phyloP scores from a whole-genome alignment of 306 rosid genomes.

The Begonia peltatifolia region DNA sequence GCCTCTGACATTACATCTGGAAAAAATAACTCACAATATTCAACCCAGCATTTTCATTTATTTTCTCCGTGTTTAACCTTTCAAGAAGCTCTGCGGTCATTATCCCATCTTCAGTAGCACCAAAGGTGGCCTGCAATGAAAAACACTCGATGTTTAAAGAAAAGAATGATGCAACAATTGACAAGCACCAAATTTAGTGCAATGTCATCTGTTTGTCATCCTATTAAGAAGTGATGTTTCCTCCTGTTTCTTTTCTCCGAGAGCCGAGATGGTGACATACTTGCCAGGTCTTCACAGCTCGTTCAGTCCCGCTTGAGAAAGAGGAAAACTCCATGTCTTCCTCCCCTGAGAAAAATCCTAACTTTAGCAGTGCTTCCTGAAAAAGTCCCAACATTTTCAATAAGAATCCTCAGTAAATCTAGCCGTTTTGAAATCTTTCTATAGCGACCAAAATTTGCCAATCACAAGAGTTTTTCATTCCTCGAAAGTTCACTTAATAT shows the following conservation, averaged over 20 bases:
- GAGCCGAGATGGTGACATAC: constrained; percentile 27
- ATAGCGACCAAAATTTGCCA: not conserved
- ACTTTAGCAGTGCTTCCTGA: constrained; percentile 60
- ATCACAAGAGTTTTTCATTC: constrained; percentile 3
- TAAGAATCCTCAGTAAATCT: not conserved
- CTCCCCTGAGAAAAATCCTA: constrained; percentile 88
- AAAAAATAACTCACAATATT: not conserved
- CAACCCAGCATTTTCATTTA: constrained; percentile 15
- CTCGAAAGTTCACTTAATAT: not conserved
- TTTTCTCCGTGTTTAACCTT: constrained; percentile 26
- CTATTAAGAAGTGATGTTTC: no score
- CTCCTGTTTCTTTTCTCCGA: no score
- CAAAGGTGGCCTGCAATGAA: constrained; percentile 47
- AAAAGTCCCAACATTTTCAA: constrained; percentile 5
- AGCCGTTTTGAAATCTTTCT: not conserved
- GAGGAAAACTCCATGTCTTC: constrained; percentile 80
- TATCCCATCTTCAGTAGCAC: constrained; percentile 68
- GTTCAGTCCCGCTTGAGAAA: constrained; percentile 80
- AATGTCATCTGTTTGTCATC: no score
- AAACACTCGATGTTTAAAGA: constrained; percentile 77
- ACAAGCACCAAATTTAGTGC: no score
- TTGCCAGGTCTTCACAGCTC: constrained; percentile 97
- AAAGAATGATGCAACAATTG: no score
- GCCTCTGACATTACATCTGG: constrained; percentile 1
- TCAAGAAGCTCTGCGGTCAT: constrained; percentile 70